These are phyloP conservation scores for Coniochaeta pulveracea DNA, from an alignment of 2,329 filamentous ascomycete genomes.

Conservation along the genomic window DNA sequence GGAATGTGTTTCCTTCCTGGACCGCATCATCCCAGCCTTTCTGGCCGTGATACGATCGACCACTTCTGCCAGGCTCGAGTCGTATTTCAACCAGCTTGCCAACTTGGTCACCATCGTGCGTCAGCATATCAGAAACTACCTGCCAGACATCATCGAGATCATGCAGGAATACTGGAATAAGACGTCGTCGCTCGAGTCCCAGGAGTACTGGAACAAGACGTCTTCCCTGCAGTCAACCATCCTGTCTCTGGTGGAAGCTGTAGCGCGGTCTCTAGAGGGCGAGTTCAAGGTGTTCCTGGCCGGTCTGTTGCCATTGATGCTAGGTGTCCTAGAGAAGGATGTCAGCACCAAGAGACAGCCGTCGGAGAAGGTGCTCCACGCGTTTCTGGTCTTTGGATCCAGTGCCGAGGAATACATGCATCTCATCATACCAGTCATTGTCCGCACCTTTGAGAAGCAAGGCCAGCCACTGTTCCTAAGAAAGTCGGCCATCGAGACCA, in stretches of 20 bases:
- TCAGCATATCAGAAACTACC: constrained; percentile 87
- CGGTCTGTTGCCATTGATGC: constrained; percentile 80
- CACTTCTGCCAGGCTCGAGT: constrained; percentile 68
- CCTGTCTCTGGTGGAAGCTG: constrained; percentile 82
- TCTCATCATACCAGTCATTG: constrained; percentile 90
- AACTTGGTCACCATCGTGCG: constrained; percentile 89
- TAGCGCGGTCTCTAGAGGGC: constrained; percentile 84
- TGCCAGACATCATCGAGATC: constrained; percentile 76
- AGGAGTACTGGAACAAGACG: constrained; percentile 81
- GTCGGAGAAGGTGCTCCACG: constrained; percentile 85
- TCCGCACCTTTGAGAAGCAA: constrained; percentile 84
- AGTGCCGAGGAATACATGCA: constrained; percentile 99
- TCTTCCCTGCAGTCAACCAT: constrained; percentile 82
- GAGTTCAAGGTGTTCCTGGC: constrained; percentile 97
- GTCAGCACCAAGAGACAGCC: constrained; percentile 61
- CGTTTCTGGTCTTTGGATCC: constrained; percentile 89
- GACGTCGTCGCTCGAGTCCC: constrained; percentile 68
- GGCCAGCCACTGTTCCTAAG: constrained; percentile 69
- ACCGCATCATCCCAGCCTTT: constrained; percentile 90
- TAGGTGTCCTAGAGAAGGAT: constrained; percentile 86
- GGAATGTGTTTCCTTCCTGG: constrained; percentile 91
- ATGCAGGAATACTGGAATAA: constrained; percentile 85
- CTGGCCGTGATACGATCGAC: constrained; percentile 79
- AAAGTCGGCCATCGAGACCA: constrained; percentile 85
- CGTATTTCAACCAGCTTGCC: constrained; percentile 94